Conservation (phyloP, 2,329 filamentous ascomycete species). For the Calonectria honghensis region DNA sequence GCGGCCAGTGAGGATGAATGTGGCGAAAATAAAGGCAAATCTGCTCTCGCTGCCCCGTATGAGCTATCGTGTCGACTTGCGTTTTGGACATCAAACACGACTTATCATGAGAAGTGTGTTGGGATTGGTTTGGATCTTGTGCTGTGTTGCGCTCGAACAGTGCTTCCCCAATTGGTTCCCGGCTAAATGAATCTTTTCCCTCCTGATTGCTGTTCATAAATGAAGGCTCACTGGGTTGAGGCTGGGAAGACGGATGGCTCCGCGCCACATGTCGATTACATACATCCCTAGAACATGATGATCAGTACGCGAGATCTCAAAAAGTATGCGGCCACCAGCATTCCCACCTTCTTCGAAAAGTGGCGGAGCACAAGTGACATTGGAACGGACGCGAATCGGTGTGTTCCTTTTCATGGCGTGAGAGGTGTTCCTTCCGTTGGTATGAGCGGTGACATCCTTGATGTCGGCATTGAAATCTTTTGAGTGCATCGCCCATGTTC, state of each 20-base stretch:
- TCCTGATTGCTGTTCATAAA: neutral
- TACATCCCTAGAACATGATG: neutral
- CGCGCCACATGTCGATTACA: neutral
- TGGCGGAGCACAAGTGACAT: neutral
- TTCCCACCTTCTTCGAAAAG: constrained; percentile 7
- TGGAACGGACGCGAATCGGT: neutral
- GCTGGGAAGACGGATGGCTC: neutral
- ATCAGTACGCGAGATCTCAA: neutral
- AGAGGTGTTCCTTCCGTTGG: constrained; percentile 8
- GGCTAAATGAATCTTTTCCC: neutral
- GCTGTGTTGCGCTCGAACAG: neutral
- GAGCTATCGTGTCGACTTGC: neutral
- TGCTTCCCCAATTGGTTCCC: neutral
- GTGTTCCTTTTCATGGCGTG: constrained; percentile 13
- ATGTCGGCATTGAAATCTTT: constrained; percentile 9
- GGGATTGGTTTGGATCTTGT: neutral
- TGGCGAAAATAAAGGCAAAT: constrained; percentile 1
- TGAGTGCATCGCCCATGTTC: neutral
- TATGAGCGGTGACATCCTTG: constrained; percentile 1
- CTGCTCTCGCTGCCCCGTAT: neutral
- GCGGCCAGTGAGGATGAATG: neutral
- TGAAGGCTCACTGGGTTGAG: neutral
- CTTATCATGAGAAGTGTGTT: neutral
- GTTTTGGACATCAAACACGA: neutral
- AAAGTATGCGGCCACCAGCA: neutral